These are phyloP conservation scores for Linderniella brevidens DNA, from an alignment of 257 asterid species.

Conservation along the genomic window DNA sequence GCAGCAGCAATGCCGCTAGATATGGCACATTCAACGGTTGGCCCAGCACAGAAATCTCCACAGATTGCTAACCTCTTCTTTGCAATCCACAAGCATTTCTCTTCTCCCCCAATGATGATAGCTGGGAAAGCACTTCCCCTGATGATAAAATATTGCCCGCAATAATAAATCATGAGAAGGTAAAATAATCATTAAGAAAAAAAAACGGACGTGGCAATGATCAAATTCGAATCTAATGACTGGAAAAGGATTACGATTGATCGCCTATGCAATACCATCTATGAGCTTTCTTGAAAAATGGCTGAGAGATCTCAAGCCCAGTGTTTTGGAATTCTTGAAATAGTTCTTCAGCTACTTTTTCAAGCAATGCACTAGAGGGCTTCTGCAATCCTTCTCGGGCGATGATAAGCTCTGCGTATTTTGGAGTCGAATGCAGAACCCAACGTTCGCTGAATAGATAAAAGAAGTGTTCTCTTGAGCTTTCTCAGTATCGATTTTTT, in stretches of 20 bases:
- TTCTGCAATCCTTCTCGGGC: slow-evolving; percentile 60
- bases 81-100: slow-evolving; percentile 64
- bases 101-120: slow-evolving; percentile 36
- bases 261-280: slow-evolving; percentile 35
- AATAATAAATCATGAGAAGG: no score
- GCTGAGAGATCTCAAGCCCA: slow-evolving; percentile 34
- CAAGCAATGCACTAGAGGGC: slow-evolving; percentile 37
- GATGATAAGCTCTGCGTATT: slow-evolving; percentile 51
- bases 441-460: slow-evolving; percentile 43
- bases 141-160: slow-evolving; percentile 9
- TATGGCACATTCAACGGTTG: slow-evolving; percentile 81
- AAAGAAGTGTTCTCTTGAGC: not conserved
- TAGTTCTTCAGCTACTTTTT: slow-evolving; percentile 60
- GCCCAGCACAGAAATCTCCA: slow-evolving; percentile 70
- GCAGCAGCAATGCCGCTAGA: slow-evolving; percentile 78
- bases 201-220: not conserved
- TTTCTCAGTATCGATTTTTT: not conserved
- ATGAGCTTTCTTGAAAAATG: slow-evolving; percentile 67
- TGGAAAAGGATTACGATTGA: no score
- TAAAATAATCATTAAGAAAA: slow-evolving; percentile 7
- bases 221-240: not conserved
- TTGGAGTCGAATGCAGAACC: slow-evolving; percentile 84
- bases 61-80: slow-evolving; percentile 59
- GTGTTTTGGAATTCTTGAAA: slow-evolving; percentile 53
- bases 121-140: slow-evolving; percentile 94